phyloP scores from a whole-genome alignment of 768 basidiomycete species.

The Mycena vulgaris region DNA sequence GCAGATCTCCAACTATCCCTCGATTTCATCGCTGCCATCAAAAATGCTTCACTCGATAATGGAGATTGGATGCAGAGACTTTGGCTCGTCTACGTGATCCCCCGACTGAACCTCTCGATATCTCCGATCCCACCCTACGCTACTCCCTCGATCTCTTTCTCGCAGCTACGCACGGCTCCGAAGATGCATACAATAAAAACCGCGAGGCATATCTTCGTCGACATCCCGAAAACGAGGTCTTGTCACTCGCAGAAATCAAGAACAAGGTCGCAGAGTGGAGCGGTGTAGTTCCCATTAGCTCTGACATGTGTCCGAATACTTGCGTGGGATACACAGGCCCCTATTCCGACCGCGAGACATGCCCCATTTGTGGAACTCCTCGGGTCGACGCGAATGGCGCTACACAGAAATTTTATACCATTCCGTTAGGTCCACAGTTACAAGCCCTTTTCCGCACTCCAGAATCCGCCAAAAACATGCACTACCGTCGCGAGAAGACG shows the following conservation, averaged over 20 bases:
- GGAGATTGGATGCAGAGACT: slow-evolving; percentile 6
- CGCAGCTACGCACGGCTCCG: neutral
- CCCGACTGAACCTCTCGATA: neutral
- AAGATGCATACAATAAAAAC: neutral
- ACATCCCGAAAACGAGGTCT: slow-evolving; percentile 2
- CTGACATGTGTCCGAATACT: slow-evolving; percentile 45
- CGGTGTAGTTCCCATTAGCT: slow-evolving; percentile 39
- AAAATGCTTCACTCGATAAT: slow-evolving; percentile 7
- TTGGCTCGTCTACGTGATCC: neutral
- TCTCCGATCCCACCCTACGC: neutral
- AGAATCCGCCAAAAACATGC: slow-evolving; percentile 37
- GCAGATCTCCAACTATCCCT: neutral
- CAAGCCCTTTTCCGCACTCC: slow-evolving; percentile 46
- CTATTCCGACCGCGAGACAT: slow-evolving; percentile 27
- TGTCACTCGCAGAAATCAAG: neutral
- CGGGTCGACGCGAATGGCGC: slow-evolving; percentile 36
- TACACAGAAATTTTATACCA: slow-evolving; percentile 43
- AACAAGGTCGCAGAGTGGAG: slow-evolving; percentile 22
- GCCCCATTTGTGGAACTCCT: slow-evolving; percentile 44
- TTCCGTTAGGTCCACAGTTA: slow-evolving; percentile 54
- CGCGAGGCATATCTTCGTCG: neutral
- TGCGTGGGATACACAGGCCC: slow-evolving; percentile 47
- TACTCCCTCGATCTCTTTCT: neutral
- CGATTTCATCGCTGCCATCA: slow-evolving; percentile 1
- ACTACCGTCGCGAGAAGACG: neutral